Percentiles rank a stretch among this genome's conserved stretches.
Evolutionary conservation across 495 filamentous ascomycete genomes (phyloP).

Genomic region (Aspergillus sparsus): DNA sequence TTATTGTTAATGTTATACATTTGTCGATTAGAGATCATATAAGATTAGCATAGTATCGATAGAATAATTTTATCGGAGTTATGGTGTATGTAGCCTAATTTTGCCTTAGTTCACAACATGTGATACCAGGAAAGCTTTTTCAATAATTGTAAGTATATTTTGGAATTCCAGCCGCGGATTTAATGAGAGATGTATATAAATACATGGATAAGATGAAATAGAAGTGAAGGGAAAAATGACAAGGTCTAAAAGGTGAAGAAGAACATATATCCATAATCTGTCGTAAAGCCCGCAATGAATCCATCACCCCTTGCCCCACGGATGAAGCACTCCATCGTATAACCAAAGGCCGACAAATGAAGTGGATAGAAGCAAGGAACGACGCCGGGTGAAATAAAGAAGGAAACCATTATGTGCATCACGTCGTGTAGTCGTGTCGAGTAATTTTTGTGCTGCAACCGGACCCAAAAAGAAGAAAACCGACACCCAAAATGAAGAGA

Average conservation of each 20-base stretch:
- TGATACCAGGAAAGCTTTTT: neutral
- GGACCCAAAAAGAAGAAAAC: slow-evolving; percentile 8
- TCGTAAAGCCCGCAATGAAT: slow-evolving; percentile 15
- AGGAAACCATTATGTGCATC: slow-evolving; percentile 37
- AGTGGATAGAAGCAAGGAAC: slow-evolving; percentile 16
- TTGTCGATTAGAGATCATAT: too few species aligned
- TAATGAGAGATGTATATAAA: slow-evolving; percentile 20
- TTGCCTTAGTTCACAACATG: too few species aligned
- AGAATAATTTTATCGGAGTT: too few species aligned
- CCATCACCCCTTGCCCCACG: slow-evolving; percentile 19
- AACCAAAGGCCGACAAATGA: neutral
- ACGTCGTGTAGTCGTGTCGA: slow-evolving; percentile 38
- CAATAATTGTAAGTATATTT: slow-evolving; percentile 13
- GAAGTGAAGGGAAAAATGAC: slow-evolving; percentile 15
- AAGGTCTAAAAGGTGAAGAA: slow-evolving; percentile 2
- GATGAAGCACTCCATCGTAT: neutral
- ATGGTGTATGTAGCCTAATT: too few species aligned
- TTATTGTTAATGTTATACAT: too few species aligned
- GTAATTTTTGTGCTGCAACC: slow-evolving; percentile 14
- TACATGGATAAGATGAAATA: slow-evolving; percentile 15
- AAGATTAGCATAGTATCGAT: too few species aligned
- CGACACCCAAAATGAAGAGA: slow-evolving; percentile 21
- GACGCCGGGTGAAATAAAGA: slow-evolving; percentile 17
- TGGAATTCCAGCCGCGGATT: slow-evolving; percentile 14
- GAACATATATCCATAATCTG: slow-evolving; percentile 23